These are phyloP conservation scores for Aspergillus fijiensis DNA, from an alignment of 2,329 filamentous ascomycete genomes.

Conservation along the genomic window DNA sequence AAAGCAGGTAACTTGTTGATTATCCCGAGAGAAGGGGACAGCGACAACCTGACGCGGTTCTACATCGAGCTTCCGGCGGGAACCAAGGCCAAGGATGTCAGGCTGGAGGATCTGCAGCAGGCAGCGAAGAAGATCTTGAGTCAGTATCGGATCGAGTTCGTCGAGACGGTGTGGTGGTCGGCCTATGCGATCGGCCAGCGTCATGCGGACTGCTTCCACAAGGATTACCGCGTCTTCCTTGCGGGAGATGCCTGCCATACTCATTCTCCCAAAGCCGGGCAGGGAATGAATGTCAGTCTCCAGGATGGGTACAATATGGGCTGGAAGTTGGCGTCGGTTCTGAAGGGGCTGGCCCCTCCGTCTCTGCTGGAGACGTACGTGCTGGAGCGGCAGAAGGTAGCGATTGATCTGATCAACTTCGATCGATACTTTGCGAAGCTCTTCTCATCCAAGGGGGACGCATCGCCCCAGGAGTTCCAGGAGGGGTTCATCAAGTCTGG, in stretches of 20 bases:
- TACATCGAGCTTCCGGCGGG: constrained; percentile 60
- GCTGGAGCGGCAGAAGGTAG: constrained; percentile 53
- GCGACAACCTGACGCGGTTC: constrained; percentile 58
- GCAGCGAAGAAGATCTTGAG: constrained; percentile 54
- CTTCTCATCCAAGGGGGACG: constrained; percentile 49
- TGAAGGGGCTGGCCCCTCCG: constrained; percentile 46
- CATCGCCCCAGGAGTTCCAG: constrained; percentile 52
- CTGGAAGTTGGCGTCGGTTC: constrained; percentile 57
- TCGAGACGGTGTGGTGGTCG: constrained; percentile 65
- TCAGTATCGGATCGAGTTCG: constrained; percentile 56
- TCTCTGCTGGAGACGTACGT: constrained; percentile 55
- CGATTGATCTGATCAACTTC: constrained; percentile 60
- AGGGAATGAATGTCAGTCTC: constrained; percentile 56
- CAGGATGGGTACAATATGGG: constrained; percentile 63
- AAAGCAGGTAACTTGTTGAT: constrained; percentile 49
- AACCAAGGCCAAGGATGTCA: constrained; percentile 54
- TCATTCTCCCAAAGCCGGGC: constrained; percentile 69
- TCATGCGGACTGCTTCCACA: constrained; percentile 67
- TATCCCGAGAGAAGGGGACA: constrained; percentile 56
- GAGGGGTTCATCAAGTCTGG: constrained; percentile 59
- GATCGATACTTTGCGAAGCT: constrained; percentile 56
- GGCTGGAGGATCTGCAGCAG: constrained; percentile 53
- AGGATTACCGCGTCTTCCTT: constrained; percentile 65
- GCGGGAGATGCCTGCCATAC: constrained; percentile 69
- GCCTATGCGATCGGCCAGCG: constrained; percentile 71